phyloP scores from a whole-genome alignment of 2,329 filamentous ascomycete genomes.

The Hymenotorrendiella dingleyae region DNA sequence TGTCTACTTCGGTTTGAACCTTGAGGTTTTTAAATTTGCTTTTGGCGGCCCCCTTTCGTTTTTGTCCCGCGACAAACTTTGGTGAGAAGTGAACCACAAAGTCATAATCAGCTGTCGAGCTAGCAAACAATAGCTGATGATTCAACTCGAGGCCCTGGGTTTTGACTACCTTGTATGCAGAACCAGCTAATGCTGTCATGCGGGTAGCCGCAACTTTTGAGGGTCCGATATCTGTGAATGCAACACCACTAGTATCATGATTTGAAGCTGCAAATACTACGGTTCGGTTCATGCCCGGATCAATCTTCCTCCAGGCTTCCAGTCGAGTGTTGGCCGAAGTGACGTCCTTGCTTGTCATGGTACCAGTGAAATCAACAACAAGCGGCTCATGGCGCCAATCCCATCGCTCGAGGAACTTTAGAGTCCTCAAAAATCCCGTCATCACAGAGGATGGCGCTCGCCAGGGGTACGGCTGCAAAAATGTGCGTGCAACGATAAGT shows the following conservation, averaged over 20 bases:
- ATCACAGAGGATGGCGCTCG: constrained; percentile 66
- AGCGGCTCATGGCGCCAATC: constrained; percentile 85
- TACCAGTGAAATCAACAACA: constrained; percentile 67
- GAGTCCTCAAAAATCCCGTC: constrained; percentile 74
- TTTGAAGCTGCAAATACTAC: constrained; percentile 78
- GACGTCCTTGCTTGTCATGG: constrained; percentile 56
- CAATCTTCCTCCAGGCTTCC: constrained; percentile 78
- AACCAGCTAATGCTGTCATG: constrained; percentile 75
- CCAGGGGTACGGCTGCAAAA: constrained; percentile 80
- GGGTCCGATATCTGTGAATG: constrained; percentile 71
- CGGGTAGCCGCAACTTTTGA: constrained; percentile 78
- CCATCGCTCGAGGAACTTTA: constrained; percentile 78
- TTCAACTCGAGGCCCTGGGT: constrained; percentile 48
- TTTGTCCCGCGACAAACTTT: constrained; percentile 30
- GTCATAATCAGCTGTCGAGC: constrained; percentile 73
- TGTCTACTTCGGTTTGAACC: constrained; percentile 41
- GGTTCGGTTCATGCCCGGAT: constrained; percentile 80
- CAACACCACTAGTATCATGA: constrained; percentile 68
- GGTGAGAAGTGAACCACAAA: constrained; percentile 65
- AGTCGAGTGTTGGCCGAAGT: constrained; percentile 64
- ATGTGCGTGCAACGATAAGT: constrained; percentile 70
- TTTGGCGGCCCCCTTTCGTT: constrained; percentile 32
- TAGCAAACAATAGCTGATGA: constrained; percentile 60
- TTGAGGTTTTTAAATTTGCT: constrained; percentile 77
- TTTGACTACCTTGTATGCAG: constrained; percentile 60